Conservation (phyloP, 2,329 filamentous ascomycete genomes). For the Curvularia hawaiiensis region DNA sequence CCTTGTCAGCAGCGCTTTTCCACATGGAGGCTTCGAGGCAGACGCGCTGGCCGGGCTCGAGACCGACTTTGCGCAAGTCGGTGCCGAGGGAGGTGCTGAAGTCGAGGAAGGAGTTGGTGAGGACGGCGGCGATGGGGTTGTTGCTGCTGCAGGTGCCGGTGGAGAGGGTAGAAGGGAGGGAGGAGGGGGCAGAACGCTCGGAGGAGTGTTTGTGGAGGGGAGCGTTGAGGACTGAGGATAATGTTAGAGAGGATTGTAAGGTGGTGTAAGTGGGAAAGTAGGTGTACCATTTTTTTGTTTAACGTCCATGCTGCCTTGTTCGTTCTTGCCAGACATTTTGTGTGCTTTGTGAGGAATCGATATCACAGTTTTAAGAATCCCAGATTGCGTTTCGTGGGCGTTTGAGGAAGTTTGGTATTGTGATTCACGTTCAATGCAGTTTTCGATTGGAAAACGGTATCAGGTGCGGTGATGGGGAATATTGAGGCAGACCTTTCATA, state of each 20-base stretch:
- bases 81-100: slow-evolving; percentile 58
- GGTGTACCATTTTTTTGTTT: slow-evolving; percentile 34
- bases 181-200: slow-evolving; percentile 6
- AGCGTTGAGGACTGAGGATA: slow-evolving; percentile 26
- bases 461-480: neutral
- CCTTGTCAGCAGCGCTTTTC: slow-evolving; percentile 51
- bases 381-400: neutral
- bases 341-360: slow-evolving; percentile 9
- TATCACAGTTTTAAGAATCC: neutral
- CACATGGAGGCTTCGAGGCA: slow-evolving; percentile 63
- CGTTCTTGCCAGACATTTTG: slow-evolving; percentile 29
- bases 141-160: slow-evolving; percentile 26
- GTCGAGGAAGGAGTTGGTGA: slow-evolving; percentile 65
- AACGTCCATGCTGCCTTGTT: slow-evolving; percentile 33
- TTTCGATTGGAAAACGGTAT: neutral
- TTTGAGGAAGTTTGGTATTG: neutral
- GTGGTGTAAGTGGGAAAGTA: neutral
- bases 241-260: neutral
- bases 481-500: neutral
- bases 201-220: slow-evolving; percentile 34
- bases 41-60: slow-evolving; percentile 63
- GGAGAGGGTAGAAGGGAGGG: slow-evolving; percentile 14
- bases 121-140: slow-evolving; percentile 57
- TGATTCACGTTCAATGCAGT: neutral
- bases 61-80: slow-evolving; percentile 59